Base-by-base conservation (phyloP, 1,284 basidiomycete genomes). In the Inonotus obliquus region DNA sequence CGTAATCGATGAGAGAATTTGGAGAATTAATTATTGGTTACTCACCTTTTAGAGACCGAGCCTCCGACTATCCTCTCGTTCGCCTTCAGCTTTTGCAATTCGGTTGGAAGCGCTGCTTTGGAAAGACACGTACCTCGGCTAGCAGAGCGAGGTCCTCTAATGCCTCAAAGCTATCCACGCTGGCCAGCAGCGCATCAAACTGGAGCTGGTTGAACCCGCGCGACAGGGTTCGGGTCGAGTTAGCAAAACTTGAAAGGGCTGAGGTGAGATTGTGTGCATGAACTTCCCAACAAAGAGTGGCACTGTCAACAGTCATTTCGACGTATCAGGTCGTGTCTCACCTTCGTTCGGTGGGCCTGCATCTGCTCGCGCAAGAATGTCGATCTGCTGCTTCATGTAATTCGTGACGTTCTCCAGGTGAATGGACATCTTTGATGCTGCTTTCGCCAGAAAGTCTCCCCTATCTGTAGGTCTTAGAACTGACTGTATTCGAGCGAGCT, bases 311-410 rank as follows among this genome's bases (percentile, higher is more conserved):
- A 44, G 53, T 2, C 17, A n/a, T 27, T 14, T 27, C 38, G 14
- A 49, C 10, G 4, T 29, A 41, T 37, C 37, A n/a, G 7, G 39
- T 4, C 10, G 13, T 1, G 14, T 17, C 19, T 11, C 25, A 32
- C 59, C 59, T 48, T 60, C 52, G 32, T 21, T 29, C 21, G 59
- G 59, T n/a, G 52, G 52, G 2, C 59, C 59, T 2, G 23, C 14
- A 21, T 60, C 59, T 29, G 25, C 51, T 45, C 21, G 37, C n/a
- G 41, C 27, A n/a, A 55, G 51, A 9, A 35, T 29, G 27, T 60
- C 59, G 32, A 60, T 41, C 17, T 60, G 51, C 21, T 60, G 59
- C 35, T 55, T 54, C 44, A 60, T 35, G 21, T 60, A 60, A 13
- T 29, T 39, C 21, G 23, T 41, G 29, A 55, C 52, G 19, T 41